phyloP scores from a whole-genome alignment of 139 green algal species.

The Chlamydomonas asymmetrica region DNA sequence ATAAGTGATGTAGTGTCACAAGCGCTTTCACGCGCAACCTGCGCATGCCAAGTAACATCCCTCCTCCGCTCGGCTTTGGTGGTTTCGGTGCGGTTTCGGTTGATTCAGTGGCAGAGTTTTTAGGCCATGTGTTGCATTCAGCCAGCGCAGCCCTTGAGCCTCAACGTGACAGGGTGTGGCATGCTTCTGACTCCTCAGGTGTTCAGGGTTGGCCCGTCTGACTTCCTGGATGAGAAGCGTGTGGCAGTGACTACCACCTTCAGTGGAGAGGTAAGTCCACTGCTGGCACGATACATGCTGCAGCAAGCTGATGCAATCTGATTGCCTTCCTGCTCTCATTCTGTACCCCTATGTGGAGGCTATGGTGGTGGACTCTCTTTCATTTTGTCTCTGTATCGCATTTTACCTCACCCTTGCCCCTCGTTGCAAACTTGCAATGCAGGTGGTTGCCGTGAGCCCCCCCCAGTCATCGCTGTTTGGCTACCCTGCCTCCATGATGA shows the following conservation, averaged over 20 bases:
- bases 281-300: not conserved
- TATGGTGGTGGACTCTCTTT: no score
- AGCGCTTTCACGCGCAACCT: not conserved
- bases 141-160: not conserved
- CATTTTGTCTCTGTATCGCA: no score
- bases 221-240: not conserved
- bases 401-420: no score
- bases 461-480: not conserved
- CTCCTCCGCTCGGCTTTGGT: no score
- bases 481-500: not conserved
- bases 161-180: not conserved
- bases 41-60: not conserved
- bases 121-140: not conserved
- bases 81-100: no score
- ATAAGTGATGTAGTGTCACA: no score
- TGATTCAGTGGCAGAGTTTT: no score
- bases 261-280: not conserved
- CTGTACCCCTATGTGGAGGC: no score
- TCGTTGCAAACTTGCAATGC: no score
- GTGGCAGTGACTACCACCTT: conserved; percentile 6
- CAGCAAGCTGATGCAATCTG: not conserved
- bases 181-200: not conserved
- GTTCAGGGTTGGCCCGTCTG: not conserved
- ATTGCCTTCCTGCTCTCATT: no score
- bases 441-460: no score